Evolutionary conservation across 2,329 filamentous ascomycete species (phyloP), one percentile per base, ranked within the genome.

Genomic region (Verticillium nonalfalfae): DNA sequence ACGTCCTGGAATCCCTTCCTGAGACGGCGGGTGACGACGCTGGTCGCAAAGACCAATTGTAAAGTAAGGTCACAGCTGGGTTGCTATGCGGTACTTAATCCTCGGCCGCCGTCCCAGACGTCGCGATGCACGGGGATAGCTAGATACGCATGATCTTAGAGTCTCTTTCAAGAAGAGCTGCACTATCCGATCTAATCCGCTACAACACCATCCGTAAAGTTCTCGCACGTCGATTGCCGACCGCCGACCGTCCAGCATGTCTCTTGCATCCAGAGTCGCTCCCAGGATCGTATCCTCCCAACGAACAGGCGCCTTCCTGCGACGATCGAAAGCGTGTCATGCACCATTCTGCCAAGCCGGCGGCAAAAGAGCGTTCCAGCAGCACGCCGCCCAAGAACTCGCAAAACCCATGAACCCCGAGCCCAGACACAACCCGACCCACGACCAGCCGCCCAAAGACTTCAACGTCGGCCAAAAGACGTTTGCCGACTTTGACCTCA

Each of bases 401-500:
- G 56, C 62, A 34, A 69, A 68, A 31, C 63, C 68, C 1, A 66
- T 58, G 39, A 67, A 67, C 14, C 68, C 72, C 2, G 63, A 70
- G 2, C 68, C 70, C 0, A 65, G 63, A 15, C 66, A 72, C 11
- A 69, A 72, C 21, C 67, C 70, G 1, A 26, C 64, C 15, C 67
- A 69, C 1, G 63, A 67, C 13, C 64, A 62, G 11, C 69, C 68
- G 2, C 57, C 59, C 7, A 59, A 63, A 7, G 59, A 59, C 57
- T 67, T 65, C 33, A 68, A 70, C 36, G 64, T 76, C 9, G 73
- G 75, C 3, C 65, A 57, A 26, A 76, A 74, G 60, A 66, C 69
- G n/a, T 71, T 90, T 58, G 83, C 86, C 6, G 90, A 93, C 70
- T 93, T 93, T 74, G 85, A 84, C 64, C 78, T 93, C 39, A 77